Conservation (phyloP, 129 eudicot genomes). For the Flaveria robusta region DNA sequence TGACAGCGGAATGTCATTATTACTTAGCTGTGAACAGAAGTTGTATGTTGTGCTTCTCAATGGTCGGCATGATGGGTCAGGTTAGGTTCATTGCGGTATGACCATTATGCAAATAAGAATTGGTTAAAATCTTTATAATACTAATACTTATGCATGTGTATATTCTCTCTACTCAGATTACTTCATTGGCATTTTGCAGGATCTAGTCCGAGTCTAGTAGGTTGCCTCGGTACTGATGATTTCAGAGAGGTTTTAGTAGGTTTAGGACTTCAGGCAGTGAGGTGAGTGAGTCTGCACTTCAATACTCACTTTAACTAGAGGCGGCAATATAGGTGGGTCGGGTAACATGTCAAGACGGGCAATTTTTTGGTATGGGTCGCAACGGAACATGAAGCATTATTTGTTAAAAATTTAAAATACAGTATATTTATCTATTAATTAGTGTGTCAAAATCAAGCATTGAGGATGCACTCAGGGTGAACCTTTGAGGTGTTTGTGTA, state of each 20-base stretch:
- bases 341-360: neutral
- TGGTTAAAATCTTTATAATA: conserved; percentile 15
- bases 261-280: conserved; percentile 66
- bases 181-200: conserved; percentile 45
- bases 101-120: conserved; percentile 36
- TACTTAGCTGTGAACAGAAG: conserved; percentile 59
- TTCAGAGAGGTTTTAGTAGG: conserved; percentile 62
- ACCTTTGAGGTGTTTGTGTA: neutral
- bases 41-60: conserved; percentile 52
- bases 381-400: neutral
- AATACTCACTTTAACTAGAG: conserved; percentile 1
- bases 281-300: conserved; percentile 41
- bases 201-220: conserved; percentile 36
- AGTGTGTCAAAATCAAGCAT: neutral
- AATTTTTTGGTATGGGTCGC: neutral
- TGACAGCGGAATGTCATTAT: conserved; percentile 51
- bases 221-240: conserved; percentile 54
- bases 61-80: conserved; percentile 60
- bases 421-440: neutral
- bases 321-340: neutral
- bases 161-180: conserved; percentile 11
- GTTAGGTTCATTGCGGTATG: conserved; percentile 81
- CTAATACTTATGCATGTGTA: conserved; percentile 17
- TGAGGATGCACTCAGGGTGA: neutral
- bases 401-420: neutral